Evolutionary conservation across 1,139 yeast genomes (phyloP).

Genomic region (Kluyveromyces marxianus): DNA sequence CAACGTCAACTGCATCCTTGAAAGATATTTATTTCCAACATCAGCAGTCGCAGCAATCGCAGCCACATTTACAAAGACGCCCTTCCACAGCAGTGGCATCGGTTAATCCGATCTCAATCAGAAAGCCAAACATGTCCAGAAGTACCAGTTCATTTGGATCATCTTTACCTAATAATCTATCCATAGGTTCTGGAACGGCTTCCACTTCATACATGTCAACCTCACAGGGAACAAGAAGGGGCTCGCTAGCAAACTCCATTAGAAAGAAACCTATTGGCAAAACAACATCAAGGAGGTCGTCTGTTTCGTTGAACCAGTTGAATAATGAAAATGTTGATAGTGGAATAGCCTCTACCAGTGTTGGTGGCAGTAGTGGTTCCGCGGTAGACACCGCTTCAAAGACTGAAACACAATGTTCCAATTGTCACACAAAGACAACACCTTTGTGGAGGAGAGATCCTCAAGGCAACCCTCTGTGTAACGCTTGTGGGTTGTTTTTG

Average conservation of each 20-base stretch:
- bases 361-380: no score
- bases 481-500: slow-evolving; percentile 88
- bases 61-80: slow-evolving; percentile 2
- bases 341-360: neutral
- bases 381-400: slow-evolving; percentile 2
- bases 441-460: slow-evolving; percentile 95
- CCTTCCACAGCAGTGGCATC: slow-evolving; percentile 3
- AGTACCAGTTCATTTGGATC: slow-evolving; percentile 7
- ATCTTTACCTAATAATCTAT: slow-evolving; percentile 6
- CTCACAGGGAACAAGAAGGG: slow-evolving; percentile 7
- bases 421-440: slow-evolving; percentile 88
- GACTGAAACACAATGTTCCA: slow-evolving; percentile 47
- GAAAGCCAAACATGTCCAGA: slow-evolving; percentile 7
- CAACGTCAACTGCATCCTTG: slow-evolving; percentile 10
- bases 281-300: slow-evolving; percentile 8
- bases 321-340: slow-evolving; percentile 1
- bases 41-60: slow-evolving; percentile 1
- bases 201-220: slow-evolving; percentile 4
- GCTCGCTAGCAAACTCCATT: slow-evolving; percentile 7
- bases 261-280: slow-evolving; percentile 9
- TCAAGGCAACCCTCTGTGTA: slow-evolving; percentile 86
- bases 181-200: slow-evolving; percentile 2
- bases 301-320: slow-evolving; percentile 1
- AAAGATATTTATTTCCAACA: slow-evolving; percentile 7
- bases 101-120: slow-evolving; percentile 9